Percentiles rank a stretch among this genome's conserved stretches.
phyloP scores from a whole-genome alignment of 768 basidiomycete species.

The Crucibulum laeve region DNA sequence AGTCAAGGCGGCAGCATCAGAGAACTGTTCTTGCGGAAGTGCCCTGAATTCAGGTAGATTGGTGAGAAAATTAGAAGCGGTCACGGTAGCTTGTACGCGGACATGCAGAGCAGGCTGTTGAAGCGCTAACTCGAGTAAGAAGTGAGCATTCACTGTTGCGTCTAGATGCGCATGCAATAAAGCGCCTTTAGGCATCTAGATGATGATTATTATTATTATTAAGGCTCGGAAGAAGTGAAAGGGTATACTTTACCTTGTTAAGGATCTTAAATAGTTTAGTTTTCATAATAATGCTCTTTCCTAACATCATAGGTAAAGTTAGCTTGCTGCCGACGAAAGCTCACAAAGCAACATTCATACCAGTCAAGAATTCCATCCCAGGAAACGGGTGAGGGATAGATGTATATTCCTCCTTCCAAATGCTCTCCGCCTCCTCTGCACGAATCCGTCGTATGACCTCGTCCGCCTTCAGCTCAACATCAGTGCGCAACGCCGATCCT shows the following conservation, averaged over 20 bases:
- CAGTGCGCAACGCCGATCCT: slow-evolving; percentile 19
- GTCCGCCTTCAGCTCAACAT: slow-evolving; percentile 51
- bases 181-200: slow-evolving; percentile 80
- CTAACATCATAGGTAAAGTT: slow-evolving; percentile 20
- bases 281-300: slow-evolving; percentile 51
- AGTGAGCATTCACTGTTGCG: slow-evolving; percentile 55
- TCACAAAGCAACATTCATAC: slow-evolving; percentile 22
- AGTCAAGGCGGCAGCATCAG: slow-evolving; percentile 29
- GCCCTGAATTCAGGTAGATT: slow-evolving; percentile 51
- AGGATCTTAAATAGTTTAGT: slow-evolving; percentile 62
- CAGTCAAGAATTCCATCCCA: slow-evolving; percentile 77
- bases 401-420: slow-evolving; percentile 57
- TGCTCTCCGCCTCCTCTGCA: slow-evolving; percentile 41
- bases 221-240: background rate
- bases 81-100: slow-evolving; percentile 35
- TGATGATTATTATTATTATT: background rate
- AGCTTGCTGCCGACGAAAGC: background rate
- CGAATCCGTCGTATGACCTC: slow-evolving; percentile 51
- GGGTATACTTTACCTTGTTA: slow-evolving; percentile 38
- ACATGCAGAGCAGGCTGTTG: slow-evolving; percentile 61
- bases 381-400: slow-evolving; percentile 62
- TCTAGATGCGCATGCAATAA: slow-evolving; percentile 76
- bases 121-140: slow-evolving; percentile 50
- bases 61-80: slow-evolving; percentile 31
- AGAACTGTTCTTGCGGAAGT: slow-evolving; percentile 31